phyloP scores from a whole-genome alignment of 495 filamentous ascomycete species.

The Podospora tetraspora region DNA sequence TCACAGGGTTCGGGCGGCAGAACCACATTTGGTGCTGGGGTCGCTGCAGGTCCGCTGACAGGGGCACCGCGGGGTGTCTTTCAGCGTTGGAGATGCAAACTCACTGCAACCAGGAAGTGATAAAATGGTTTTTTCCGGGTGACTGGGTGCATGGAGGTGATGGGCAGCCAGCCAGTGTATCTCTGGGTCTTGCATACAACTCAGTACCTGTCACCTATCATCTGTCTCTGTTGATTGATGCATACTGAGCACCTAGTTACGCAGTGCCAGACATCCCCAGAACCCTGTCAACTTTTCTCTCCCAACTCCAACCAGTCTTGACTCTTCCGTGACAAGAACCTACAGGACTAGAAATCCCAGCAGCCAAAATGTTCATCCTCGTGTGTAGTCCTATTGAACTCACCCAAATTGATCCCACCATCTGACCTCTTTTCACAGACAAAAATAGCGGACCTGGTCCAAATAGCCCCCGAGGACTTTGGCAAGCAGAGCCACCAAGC shows the following conservation, averaged over 20 bases:
- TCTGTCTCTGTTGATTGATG: background rate
- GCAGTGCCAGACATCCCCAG: background rate
- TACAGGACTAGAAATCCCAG: background rate
- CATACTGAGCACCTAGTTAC: background rate
- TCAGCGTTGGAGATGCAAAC: background rate
- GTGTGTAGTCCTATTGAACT: slow-evolving; percentile 18
- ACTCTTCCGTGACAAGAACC: background rate
- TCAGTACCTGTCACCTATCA: background rate
- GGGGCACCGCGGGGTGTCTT: background rate
- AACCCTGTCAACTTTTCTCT: background rate
- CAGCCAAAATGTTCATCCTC: slow-evolving; percentile 40
- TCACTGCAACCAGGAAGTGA: background rate
- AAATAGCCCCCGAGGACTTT: slow-evolving; percentile 84
- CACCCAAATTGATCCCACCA: background rate
- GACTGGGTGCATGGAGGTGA: background rate
- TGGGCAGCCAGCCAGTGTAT: too few relatives aligned
- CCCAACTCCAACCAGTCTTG: background rate
- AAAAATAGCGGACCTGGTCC: slow-evolving; percentile 82
- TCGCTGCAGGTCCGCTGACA: background rate
- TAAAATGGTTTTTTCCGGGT: background rate
- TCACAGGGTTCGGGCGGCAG: background rate
- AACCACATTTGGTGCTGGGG: background rate
- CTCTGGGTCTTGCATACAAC: background rate
- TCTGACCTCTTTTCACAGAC: slow-evolving; percentile 35
- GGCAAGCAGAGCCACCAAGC: slow-evolving; percentile 67